Percentiles rank a stretch among this genome's conserved stretches.
Evolutionary conservation across 768 basidiomycete species (phyloP).

Genomic region (Lyophyllum decastes): DNA sequence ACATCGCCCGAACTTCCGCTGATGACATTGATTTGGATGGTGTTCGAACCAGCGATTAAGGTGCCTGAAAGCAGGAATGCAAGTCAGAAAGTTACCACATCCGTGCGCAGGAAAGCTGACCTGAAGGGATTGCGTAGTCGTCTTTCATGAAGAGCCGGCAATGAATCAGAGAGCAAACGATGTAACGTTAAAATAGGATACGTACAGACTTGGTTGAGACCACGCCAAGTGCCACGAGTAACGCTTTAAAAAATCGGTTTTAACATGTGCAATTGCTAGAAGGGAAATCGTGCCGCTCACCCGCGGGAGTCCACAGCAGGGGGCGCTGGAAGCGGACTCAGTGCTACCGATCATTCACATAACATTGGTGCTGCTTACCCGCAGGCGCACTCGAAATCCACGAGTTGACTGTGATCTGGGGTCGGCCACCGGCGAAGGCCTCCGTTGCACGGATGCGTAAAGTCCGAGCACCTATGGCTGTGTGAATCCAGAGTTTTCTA

Average conservation of each 20-base stretch:
- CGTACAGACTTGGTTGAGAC: slow-evolving; percentile 45
- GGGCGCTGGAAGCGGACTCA: slow-evolving; percentile 29
- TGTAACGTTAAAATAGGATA: slow-evolving; percentile 1
- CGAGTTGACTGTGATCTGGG: slow-evolving; percentile 43
- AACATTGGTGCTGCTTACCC: slow-evolving; percentile 21
- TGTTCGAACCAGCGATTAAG: slow-evolving; percentile 42
- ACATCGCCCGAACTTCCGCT: slow-evolving; percentile 45
- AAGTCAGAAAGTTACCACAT: background rate
- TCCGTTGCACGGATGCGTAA: slow-evolving; percentile 46
- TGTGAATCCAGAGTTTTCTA: background rate
- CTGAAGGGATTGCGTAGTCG: slow-evolving; percentile 43
- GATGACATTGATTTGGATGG: slow-evolving; percentile 41
- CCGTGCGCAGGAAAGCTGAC: slow-evolving; percentile 16
- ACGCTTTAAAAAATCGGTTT: slow-evolving; percentile 27
- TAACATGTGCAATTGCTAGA: background rate
- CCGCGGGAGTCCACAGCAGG: slow-evolving; percentile 44
- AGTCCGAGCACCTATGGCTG: slow-evolving; percentile 40
- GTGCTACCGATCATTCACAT: background rate
- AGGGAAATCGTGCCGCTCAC: slow-evolving; percentile 24
- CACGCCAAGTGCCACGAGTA: slow-evolving; percentile 54
- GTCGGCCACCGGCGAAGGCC: slow-evolving; percentile 49
- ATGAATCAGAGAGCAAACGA: background rate
- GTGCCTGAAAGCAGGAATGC: slow-evolving; percentile 20
- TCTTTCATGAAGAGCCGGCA: slow-evolving; percentile 20
- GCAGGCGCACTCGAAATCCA: slow-evolving; percentile 43